Conservation (phyloP, 305 asterid genomes). For the Fraxinus paxiana region DNA sequence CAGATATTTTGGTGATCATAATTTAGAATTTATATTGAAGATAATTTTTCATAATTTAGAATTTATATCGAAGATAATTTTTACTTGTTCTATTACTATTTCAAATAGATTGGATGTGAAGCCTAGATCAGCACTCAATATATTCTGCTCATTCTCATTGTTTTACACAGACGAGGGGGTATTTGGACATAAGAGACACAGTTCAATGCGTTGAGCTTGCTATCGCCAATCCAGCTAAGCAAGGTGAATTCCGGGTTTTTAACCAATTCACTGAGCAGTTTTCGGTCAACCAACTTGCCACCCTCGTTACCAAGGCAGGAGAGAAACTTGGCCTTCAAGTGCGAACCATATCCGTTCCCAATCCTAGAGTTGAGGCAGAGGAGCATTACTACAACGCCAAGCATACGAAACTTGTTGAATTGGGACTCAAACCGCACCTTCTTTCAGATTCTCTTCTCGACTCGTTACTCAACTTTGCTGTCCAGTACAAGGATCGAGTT, state of each 20-base stretch:
- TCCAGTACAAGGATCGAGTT: conserved; percentile 71
- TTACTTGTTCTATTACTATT: too few species aligned
- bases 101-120: too few species aligned
- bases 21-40: too few species aligned
- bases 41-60: too few species aligned
- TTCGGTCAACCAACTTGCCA: conserved; percentile 86
- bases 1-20: too few species aligned
- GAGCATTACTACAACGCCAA: conserved; percentile 93
- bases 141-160: not conserved
- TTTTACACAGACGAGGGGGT: conserved; percentile 74
- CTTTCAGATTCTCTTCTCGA: conserved; percentile 87
- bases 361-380: conserved; percentile 96
- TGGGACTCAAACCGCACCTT: conserved; percentile 84
- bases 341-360: conserved; percentile 61
- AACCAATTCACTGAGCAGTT: conserved; percentile 92
- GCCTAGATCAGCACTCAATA: not conserved
- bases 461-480: conserved; percentile 74
- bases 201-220: conserved; percentile 93
- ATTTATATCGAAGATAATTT: too few species aligned
- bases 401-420: conserved; percentile 75
- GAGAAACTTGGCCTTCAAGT: conserved; percentile 77
- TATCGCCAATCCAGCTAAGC: conserved; percentile 83
- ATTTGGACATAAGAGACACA: conserved; percentile 88
- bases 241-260: conserved; percentile 81
- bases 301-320: conserved; percentile 79